Evolutionary conservation across 1,139 yeast genomes (phyloP).

Genomic region (Taiozyma sp.): DNA sequence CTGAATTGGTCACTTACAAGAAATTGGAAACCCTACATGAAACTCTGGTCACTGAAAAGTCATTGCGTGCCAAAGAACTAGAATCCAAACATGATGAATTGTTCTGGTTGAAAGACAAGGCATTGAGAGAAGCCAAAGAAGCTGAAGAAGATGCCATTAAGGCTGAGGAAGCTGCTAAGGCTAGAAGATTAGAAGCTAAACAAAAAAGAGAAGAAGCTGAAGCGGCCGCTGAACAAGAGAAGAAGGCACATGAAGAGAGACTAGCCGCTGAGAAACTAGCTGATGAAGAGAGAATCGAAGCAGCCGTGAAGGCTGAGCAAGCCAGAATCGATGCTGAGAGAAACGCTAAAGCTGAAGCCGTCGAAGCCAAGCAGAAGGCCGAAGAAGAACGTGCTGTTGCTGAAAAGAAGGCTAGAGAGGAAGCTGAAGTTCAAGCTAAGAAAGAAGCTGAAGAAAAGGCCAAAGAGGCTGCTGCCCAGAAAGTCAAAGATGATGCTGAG

Average conservation of each 20-base stretch:
- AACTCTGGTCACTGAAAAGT: not conserved
- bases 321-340: not conserved
- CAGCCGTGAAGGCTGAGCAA: not conserved
- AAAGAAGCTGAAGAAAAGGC: conserved; percentile 52
- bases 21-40: conserved; percentile 14
- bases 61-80: not conserved
- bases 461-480: conserved; percentile 20
- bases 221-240: conserved; percentile 2
- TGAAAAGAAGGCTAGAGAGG: conserved; percentile 57
- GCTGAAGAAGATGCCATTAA: not conserved
- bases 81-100: not conserved
- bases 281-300: conserved; percentile 1
- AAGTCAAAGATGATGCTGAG: not conserved
- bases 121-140: not conserved
- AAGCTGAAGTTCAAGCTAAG: conserved; percentile 45
- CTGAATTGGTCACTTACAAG: conserved; percentile 12
- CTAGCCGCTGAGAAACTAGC: not conserved
- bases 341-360: not conserved
- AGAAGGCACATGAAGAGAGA: conserved; percentile 2
- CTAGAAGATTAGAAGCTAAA: not conserved
- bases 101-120: not conserved
- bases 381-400: conserved; percentile 27
- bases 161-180: not conserved
- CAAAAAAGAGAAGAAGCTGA: conserved; percentile 9
- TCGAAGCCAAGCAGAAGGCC: not conserved